Evolutionary conservation across 768 basidiomycete species (phyloP).

Genomic region (Termitomyces sp.): DNA sequence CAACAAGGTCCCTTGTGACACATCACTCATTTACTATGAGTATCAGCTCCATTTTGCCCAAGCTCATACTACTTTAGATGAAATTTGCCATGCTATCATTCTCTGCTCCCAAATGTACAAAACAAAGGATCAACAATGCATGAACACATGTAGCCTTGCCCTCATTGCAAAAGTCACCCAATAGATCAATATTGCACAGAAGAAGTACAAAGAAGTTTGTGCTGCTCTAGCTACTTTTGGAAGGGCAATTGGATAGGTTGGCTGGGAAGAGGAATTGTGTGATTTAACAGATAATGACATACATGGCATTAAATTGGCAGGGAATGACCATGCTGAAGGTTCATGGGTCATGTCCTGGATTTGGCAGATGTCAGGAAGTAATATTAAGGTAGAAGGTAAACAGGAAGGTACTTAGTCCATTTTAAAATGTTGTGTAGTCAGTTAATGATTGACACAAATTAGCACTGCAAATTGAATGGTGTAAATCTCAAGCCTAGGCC

Average conservation of each 20-base stretch:
- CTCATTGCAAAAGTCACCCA: conserved; percentile 5
- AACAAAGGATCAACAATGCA: conserved; percentile 4
- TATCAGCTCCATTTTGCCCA: neutral
- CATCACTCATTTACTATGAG: conserved; percentile 21
- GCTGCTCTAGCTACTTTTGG: neutral
- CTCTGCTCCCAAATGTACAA: too few species aligned
- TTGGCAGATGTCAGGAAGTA: neutral
- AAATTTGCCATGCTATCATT: neutral
- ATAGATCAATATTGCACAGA: neutral
- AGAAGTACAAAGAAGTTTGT: neutral
- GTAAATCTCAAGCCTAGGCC: neutral
- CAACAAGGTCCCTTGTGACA: too few species aligned
- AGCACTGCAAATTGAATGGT: neutral
- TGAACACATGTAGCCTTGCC: conserved; percentile 16
- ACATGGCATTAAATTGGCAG: neutral
- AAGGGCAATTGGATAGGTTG: neutral
- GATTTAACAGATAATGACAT: neutral
- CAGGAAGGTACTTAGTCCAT: conserved; percentile 4
- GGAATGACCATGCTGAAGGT: neutral
- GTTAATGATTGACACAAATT: too few species aligned
- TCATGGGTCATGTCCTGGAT: neutral
- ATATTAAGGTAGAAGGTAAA: neutral
- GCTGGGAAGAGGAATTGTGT: neutral
- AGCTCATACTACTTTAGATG: conserved; percentile 20
- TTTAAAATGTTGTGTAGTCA: too few species aligned